These are phyloP conservation scores for Backusella psychrophila DNA, from an alignment of 192 early-diverging fungal genomes.

Conservation along the genomic window DNA sequence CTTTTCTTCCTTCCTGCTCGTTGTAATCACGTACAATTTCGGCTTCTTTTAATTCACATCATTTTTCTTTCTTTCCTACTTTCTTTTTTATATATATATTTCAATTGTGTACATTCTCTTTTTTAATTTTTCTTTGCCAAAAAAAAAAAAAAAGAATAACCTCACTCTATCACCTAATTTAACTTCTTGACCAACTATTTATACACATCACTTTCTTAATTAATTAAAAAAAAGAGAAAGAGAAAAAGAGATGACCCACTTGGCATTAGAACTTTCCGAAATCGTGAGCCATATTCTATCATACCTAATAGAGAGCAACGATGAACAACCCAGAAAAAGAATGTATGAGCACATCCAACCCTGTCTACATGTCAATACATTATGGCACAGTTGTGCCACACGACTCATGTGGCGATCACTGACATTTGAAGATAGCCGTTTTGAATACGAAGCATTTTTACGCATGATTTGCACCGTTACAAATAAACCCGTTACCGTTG, in stretches of 20 bases:
- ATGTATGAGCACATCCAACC: conserved; percentile 18
- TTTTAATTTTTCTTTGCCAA: not conserved
- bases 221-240: not conserved
- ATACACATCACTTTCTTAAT: not conserved
- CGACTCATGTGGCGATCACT: conserved; percentile 30
- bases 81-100: not conserved
- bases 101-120: not conserved
- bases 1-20: not conserved
- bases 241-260: not conserved
- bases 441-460: conserved; percentile 20
- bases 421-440: conserved; percentile 28
- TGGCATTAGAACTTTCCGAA: conserved; percentile 40
- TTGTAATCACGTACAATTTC: conserved; percentile 1
- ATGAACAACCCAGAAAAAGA: not conserved
- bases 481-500: conserved; percentile 9
- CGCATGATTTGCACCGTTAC: conserved; percentile 3
- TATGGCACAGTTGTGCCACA: conserved; percentile 36
- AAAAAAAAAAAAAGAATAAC: not conserved
- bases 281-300: conserved; percentile 46
- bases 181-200: not conserved
- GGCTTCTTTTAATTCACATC: not conserved
- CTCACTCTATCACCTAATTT: not conserved
- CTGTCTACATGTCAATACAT: conserved; percentile 25
- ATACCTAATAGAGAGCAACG: conserved; percentile 30
- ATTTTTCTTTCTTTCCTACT: not conserved